These are phyloP conservation scores for Tricholoma flavovirens DNA, from an alignment of 768 basidiomycete genomes.

Conservation along the genomic window DNA sequence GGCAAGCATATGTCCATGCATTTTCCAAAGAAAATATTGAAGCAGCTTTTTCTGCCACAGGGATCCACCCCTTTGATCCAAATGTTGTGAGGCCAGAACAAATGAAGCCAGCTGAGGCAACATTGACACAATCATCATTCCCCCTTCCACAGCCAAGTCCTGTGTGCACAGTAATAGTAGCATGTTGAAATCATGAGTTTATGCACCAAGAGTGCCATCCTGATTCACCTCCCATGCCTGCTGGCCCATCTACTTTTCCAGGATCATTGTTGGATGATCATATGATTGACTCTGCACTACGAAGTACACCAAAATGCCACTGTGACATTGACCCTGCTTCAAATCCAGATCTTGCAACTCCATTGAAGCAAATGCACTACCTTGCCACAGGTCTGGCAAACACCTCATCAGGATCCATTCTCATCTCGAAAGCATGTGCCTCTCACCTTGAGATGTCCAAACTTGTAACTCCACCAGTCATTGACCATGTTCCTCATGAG, in stretches of 20 bases:
- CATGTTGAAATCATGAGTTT: constrained; percentile 5
- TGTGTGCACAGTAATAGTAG: constrained; percentile 9
- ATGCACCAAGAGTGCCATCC: not conserved
- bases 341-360: constrained; percentile 11
- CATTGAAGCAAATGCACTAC: constrained; percentile 17
- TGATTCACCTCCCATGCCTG: not conserved
- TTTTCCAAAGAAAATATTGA: constrained; percentile 9
- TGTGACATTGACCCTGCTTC: constrained; percentile 16
- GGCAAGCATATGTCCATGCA: constrained; percentile 12
- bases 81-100: constrained; percentile 15
- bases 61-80: constrained; percentile 21
- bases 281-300: not conserved
- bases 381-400: constrained; percentile 11
- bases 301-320: not conserved
- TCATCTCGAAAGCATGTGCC: constrained; percentile 14
- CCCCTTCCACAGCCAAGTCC: constrained; percentile 14
- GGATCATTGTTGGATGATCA: not conserved
- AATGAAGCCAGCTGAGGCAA: constrained; percentile 21
- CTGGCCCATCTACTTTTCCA: not conserved
- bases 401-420: constrained; percentile 20
- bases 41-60: constrained; percentile 20
- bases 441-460: constrained; percentile 11
- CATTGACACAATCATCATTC: constrained; percentile 13
- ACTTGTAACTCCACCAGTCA: constrained; percentile 2
- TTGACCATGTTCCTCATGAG: constrained; percentile 9